A percentile compares a stretch with the other conserved stretches of the same genome.
Evolutionary conservation across 768 basidiomycete genomes (phyloP).

Genomic region (Mycena polygramma): DNA sequence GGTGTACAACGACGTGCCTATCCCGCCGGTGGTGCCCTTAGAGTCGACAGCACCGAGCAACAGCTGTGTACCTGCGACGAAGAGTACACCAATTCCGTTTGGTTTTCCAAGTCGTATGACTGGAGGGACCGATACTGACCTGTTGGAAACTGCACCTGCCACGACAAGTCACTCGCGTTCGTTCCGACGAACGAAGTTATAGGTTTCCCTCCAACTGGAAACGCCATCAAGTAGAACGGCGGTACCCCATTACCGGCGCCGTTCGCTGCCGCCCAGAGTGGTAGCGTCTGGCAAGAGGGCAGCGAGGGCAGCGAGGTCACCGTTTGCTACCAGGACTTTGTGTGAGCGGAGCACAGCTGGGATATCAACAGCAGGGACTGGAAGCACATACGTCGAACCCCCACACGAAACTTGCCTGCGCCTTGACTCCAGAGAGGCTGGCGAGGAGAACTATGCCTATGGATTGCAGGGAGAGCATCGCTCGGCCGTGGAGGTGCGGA

Average conservation of each 20-base stretch:
- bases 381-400: conserved; percentile 1
- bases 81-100: background rate
- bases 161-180: conserved; percentile 51
- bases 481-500: too few species aligned
- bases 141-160: conserved; percentile 55
- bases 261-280: background rate
- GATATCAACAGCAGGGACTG: background rate
- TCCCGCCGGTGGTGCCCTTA: conserved; percentile 52
- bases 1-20: conserved; percentile 44
- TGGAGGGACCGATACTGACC: conserved; percentile 47
- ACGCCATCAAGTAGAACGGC: conserved; percentile 60
- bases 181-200: conserved; percentile 52
- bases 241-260: conserved; percentile 33
- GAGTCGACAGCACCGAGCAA: conserved; percentile 61
- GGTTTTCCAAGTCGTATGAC: background rate
- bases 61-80: conserved; percentile 53
- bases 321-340: background rate
- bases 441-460: too few species aligned
- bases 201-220: conserved; percentile 52
- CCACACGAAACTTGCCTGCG: conserved; percentile 17
- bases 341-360: background rate
- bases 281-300: background rate
- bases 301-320: background rate
- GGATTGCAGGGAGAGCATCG: too few species aligned
- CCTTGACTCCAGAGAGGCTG: background rate